A percentile compares a stretch with the other conserved stretches of the same genome.
phyloP scores from a whole-genome alignment of 2,329 filamentous ascomycete species.

The Corynespora cassiicola region DNA sequence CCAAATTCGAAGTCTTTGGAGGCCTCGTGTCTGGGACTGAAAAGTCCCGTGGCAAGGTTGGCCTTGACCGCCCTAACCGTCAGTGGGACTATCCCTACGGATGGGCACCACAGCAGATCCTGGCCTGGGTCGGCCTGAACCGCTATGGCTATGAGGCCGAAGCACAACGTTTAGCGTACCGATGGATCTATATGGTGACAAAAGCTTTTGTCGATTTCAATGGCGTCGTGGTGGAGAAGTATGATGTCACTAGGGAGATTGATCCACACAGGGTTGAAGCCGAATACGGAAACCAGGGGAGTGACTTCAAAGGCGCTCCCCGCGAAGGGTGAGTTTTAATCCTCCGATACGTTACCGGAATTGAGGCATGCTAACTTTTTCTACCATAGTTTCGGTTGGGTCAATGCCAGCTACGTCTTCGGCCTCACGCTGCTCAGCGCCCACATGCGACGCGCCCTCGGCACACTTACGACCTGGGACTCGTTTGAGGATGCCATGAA shows the following conservation, averaged over 20 bases:
- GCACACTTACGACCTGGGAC: slow-evolving; percentile 85
- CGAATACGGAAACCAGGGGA: slow-evolving; percentile 96
- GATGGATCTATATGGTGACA: slow-evolving; percentile 98
- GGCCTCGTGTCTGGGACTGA: slow-evolving; percentile 90
- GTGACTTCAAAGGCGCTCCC: slow-evolving; percentile 93
- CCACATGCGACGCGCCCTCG: slow-evolving; percentile 87
- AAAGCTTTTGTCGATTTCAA: slow-evolving; percentile 99
- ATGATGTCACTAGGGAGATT: slow-evolving; percentile 88
- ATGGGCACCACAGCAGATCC: slow-evolving; percentile 98
- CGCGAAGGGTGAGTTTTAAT: slow-evolving; percentile 81
- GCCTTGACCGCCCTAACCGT: slow-evolving; percentile 85
- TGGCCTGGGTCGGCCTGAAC: slow-evolving; percentile 92
- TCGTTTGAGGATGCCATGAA: slow-evolving; percentile 74
- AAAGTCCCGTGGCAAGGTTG: slow-evolving; percentile 80
- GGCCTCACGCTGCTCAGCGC: slow-evolving; percentile 87
- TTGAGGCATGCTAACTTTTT: slow-evolving; percentile 27
- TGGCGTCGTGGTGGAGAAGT: slow-evolving; percentile 97
- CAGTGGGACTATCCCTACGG: slow-evolving; percentile 99
- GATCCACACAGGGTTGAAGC: slow-evolving; percentile 95
- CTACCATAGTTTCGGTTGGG: slow-evolving; percentile 96
- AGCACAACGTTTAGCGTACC: slow-evolving; percentile 87
- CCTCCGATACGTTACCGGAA: not conserved
- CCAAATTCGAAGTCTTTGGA: slow-evolving; percentile 85
- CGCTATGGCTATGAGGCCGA: slow-evolving; percentile 93
- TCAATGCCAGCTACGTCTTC: slow-evolving; percentile 97